These are phyloP conservation scores for Podospora pseudopauciseta DNA, from an alignment of 495 filamentous ascomycete genomes.

Conservation along the genomic window DNA sequence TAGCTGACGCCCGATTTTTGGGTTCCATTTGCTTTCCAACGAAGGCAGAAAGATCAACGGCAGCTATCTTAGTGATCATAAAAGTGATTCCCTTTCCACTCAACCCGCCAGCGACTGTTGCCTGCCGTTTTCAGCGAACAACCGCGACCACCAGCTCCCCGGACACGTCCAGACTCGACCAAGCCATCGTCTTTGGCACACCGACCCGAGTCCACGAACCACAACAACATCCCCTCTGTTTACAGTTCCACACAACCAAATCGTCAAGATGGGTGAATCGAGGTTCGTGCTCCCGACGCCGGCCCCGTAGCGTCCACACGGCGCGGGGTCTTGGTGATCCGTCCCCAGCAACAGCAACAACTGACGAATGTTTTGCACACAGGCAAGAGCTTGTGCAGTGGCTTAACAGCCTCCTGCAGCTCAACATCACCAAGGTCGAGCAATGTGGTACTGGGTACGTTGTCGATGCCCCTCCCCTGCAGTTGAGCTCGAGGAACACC, in stretches of 20 bases:
- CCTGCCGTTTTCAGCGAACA: constrained; percentile 3
- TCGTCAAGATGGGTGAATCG: constrained; percentile 41
- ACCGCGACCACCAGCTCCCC: background rate
- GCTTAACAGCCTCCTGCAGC: constrained; percentile 94
- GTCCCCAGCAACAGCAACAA: background rate
- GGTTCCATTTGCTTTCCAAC: constrained; percentile 24
- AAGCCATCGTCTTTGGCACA: background rate
- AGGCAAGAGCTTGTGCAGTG: constrained; percentile 97
- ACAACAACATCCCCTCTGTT: constrained; percentile 4
- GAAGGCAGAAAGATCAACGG: constrained; percentile 17
- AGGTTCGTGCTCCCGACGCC: constrained; percentile 28
- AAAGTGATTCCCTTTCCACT: background rate
- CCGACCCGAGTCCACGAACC: background rate
- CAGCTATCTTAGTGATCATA: constrained; percentile 8
- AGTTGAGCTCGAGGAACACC: constrained; percentile 21
- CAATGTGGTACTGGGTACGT: constrained; percentile 97
- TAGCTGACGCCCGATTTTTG: constrained; percentile 26
- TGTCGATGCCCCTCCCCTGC: constrained; percentile 37
- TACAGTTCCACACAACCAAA: constrained; percentile 15
- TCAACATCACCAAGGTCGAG: constrained; percentile 97
- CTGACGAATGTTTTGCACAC: constrained; percentile 17
- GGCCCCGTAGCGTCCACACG: background rate
- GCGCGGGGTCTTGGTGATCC: constrained; percentile 7
- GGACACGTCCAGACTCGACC: background rate
- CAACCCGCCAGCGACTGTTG: constrained; percentile 1